A percentile compares a stretch with the other conserved stretches of the same genome.
Conservation (phyloP, 2,329 filamentous ascomycete species). For the Ceratocystis ficicola region DNA sequence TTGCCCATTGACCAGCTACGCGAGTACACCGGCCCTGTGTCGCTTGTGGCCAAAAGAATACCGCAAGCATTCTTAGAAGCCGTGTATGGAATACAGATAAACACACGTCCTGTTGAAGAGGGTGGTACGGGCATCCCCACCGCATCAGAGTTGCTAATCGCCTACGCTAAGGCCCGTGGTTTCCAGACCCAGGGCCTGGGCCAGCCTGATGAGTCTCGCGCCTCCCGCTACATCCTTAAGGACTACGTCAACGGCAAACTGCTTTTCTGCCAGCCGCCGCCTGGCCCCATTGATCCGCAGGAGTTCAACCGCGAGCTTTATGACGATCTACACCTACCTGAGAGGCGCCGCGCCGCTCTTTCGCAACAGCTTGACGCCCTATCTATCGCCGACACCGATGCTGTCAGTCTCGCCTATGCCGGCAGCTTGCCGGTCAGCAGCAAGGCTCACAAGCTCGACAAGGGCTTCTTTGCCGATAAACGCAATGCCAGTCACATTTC, state of each 20-base stretch:
- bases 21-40: conserved; percentile 78
- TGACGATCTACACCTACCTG: conserved; percentile 66
- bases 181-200: conserved; percentile 83
- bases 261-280: conserved; percentile 81
- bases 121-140: conserved; percentile 82
- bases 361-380: conserved; percentile 39
- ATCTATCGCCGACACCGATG: conserved; percentile 31
- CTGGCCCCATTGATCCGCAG: conserved; percentile 53
- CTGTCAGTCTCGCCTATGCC: conserved; percentile 23
- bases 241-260: conserved; percentile 97
- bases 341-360: conserved; percentile 61
- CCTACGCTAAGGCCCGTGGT: conserved; percentile 79
- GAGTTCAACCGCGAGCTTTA: conserved; percentile 88
- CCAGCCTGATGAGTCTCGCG: conserved; percentile 84
- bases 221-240: conserved; percentile 80
- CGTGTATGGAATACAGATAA: conserved; percentile 84
- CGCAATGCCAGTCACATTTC: conserved; percentile 53
- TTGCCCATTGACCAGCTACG: conserved; percentile 92
- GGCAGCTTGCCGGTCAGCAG: conserved; percentile 46
- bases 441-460: conserved; percentile 70
- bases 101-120: conserved; percentile 70
- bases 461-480: conserved; percentile 67
- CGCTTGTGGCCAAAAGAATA: conserved; percentile 71
- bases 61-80: conserved; percentile 83
- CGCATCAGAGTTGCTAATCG: conserved; percentile 68